phyloP scores from a whole-genome alignment of 306 rosid genomes.

The Canavalia gladiata region DNA sequence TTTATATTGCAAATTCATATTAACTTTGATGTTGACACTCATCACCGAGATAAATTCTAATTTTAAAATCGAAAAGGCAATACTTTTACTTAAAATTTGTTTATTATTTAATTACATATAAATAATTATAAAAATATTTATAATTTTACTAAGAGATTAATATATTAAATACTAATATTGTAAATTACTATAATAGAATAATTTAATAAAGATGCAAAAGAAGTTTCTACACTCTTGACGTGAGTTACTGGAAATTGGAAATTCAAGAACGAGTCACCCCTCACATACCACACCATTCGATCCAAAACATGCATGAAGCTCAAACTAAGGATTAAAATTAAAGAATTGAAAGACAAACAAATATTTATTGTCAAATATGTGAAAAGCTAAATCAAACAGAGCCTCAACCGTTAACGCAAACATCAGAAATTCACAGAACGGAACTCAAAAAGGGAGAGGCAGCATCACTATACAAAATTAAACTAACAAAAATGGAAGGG shows the following conservation, averaged over 20 bases:
- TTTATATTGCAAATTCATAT: no score
- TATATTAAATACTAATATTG: no score
- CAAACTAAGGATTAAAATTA: background rate
- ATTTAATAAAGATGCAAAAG: background rate
- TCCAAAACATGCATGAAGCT: background rate
- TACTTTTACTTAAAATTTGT: no score
- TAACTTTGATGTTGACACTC: no score
- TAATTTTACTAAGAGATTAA: no score
- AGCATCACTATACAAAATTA: background rate
- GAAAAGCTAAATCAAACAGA: background rate
- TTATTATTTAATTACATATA: no score
- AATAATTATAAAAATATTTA: no score
- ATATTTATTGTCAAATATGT: background rate
- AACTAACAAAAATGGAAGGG: background rate
- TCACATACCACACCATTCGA: background rate
- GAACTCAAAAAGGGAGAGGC: background rate
- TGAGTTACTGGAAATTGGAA: background rate
- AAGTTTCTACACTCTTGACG: background rate
- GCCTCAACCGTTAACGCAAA: background rate
- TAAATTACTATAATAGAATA: background rate
- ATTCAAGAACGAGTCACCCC: no score
- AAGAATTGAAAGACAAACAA: background rate
- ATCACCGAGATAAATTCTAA: no score
- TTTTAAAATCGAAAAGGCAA: no score
- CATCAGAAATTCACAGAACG: constrained; percentile 7